A percentile compares a stretch with the other conserved stretches of the same genome.
Conservation (phyloP, 2,329 filamentous ascomycete species). For the Colletotrichum sojae region DNA sequence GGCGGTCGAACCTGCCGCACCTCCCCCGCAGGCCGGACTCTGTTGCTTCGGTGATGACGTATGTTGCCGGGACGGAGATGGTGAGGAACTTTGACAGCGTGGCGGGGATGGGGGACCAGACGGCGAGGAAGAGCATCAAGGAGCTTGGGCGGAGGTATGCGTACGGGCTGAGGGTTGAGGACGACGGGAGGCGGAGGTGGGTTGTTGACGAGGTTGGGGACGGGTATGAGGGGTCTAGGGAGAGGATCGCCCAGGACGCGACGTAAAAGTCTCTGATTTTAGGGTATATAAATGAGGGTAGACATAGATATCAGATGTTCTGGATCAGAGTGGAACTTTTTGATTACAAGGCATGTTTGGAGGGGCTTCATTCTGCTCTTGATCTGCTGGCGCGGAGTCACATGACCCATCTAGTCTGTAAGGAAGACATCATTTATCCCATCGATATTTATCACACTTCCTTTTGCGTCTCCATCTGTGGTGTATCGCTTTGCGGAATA, state of each 20-base stretch:
- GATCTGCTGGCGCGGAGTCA: too few relatives aligned
- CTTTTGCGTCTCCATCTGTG: too few relatives aligned
- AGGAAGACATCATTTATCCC: too few relatives aligned
- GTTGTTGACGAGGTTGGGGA: conserved; percentile 16
- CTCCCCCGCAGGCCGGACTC: conserved; percentile 44
- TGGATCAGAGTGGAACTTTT: too few relatives aligned
- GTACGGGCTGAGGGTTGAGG: conserved; percentile 4
- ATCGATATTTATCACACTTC: too few relatives aligned
- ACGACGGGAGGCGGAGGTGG: conserved; percentile 7
- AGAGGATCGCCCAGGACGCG: neutral
- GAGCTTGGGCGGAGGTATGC: conserved; percentile 4
- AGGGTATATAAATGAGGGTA: conserved; percentile 32
- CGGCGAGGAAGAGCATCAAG: neutral
- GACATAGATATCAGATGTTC: too few relatives aligned
- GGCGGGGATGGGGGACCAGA: conserved; percentile 7
- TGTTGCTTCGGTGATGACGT: conserved; percentile 45
- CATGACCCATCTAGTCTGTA: too few relatives aligned
- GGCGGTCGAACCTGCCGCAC: conserved; percentile 42
- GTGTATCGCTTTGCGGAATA: too few relatives aligned
- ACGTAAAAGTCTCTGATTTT: conserved; percentile 55
- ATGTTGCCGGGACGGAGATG: conserved; percentile 44
- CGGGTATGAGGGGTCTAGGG: neutral
- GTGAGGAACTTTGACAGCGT: conserved; percentile 41
- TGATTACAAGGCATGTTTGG: too few relatives aligned
- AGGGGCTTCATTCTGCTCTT: too few relatives aligned